These are phyloP conservation scores for Vitis hybrid DNA, from an alignment of 177 flowering plant species.

Conservation along the genomic window DNA sequence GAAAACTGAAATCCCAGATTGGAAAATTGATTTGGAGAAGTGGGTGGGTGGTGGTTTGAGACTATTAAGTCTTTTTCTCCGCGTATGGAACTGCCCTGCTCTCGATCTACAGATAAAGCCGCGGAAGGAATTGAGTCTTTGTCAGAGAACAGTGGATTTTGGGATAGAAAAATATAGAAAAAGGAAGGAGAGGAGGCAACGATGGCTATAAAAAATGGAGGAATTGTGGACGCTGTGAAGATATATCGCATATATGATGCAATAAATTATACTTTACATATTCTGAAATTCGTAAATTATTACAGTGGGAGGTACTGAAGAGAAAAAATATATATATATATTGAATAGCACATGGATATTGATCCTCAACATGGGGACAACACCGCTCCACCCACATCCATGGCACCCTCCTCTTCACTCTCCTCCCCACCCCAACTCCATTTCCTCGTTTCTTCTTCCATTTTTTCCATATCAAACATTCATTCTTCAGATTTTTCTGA, in stretches of 20 bases:
- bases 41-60: slow-evolving; percentile 11
- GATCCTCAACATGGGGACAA: too few relatives aligned
- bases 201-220: not conserved
- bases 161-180: not conserved
- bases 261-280: too few relatives aligned
- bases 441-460: too few relatives aligned
- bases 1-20: slow-evolving; percentile 22
- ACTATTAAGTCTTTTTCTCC: slow-evolving; percentile 10
- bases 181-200: slow-evolving; percentile 2
- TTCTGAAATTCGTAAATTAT: too few relatives aligned
- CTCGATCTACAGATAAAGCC: slow-evolving; percentile 32
- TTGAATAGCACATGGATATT: too few relatives aligned
- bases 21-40: slow-evolving; percentile 1
- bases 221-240: not conserved
- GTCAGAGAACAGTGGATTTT: slow-evolving; percentile 18
- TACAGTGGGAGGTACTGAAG: too few relatives aligned
- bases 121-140: slow-evolving; percentile 29
- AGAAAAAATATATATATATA: too few relatives aligned
- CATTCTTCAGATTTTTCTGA: too few relatives aligned
- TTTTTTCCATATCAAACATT: too few relatives aligned
- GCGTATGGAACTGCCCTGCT: slow-evolving; percentile 8
- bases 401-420: too few relatives aligned
- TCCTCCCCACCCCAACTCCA: too few relatives aligned
- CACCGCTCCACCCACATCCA: too few relatives aligned
- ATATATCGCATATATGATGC: not conserved